Conservation (phyloP, 176 grass and related monocot species). For the Leersia perrieri region DNA sequence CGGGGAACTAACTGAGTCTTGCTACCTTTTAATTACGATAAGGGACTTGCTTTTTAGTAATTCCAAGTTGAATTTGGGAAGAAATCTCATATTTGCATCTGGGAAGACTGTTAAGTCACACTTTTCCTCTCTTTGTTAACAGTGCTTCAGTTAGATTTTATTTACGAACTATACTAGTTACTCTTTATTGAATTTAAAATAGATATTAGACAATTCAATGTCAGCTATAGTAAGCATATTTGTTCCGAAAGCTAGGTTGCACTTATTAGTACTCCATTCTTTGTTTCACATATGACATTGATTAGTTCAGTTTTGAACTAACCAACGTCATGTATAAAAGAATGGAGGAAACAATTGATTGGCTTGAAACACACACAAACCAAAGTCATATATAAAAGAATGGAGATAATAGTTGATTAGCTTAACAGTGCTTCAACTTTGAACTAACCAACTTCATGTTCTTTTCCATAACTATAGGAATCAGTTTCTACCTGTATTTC, state of each 20-base stretch:
- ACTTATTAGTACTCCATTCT: not conserved
- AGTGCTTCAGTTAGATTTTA: not conserved
- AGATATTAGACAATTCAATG: not conserved
- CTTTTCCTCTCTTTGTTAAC: not conserved
- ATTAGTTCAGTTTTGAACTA: no score
- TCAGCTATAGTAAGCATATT: not conserved
- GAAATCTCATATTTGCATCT: not conserved
- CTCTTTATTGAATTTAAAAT: not conserved
- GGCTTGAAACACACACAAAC: not conserved
- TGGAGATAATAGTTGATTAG: no score
- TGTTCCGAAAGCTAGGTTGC: not conserved
- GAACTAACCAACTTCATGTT: slow-evolving; percentile 15
- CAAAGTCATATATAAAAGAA: no score
- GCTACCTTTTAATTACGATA: not conserved
- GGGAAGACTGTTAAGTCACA: not conserved
- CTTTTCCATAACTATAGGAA: not conserved
- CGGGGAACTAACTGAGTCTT: not conserved
- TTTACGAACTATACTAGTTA: not conserved
- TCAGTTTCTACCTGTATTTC: slow-evolving; percentile 4
- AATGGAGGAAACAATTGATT: no score
- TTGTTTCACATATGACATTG: no score
- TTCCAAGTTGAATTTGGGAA: not conserved
- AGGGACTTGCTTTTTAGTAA: not conserved
- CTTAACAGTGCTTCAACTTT: no score
- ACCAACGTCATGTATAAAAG: no score